Evolutionary conservation across 768 basidiomycete genomes (phyloP), one percentile per base, ranked within the genome.

Genomic region (Leccinum ochraceum): DNA sequence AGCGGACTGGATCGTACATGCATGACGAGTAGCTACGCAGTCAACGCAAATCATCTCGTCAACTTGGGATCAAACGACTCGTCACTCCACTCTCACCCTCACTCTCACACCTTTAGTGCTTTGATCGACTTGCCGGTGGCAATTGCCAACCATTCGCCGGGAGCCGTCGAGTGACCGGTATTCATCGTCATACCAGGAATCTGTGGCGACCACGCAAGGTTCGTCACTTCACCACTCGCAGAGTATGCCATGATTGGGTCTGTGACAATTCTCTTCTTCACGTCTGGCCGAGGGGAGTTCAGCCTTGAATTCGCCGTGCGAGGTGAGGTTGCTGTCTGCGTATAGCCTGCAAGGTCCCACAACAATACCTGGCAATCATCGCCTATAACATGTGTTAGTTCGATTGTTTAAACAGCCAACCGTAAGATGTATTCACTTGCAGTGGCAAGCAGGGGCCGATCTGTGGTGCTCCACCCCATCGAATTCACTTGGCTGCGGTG

Each of bases 301-400:
- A 91, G 75, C 6, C 92, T 83, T 37, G 89, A 86, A 57, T 86
- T 85, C 52, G 86, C 83, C 14, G 74, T 76, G n/a, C 89, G 82
- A 22, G 89, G 90, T 32, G 88, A 91, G 22, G 86, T 80, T 3
- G 84, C 82, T 39, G 77, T 79, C 65, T 81, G 85, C 9, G 86
- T 82, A 69, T 87, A 79, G 56, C 79, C 78, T 60, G 86, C 80
- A 49, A 97, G 82, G 71, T 98, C 95, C 92, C 95, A 98, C 14
- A 98, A 73, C 10, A 97, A 78, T n/a, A 97, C 80, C 76, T 96
- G 95, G 64, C 90, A 90, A 75, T 98, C 95, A 72, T 98, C 95
- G 58, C 87, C 95, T 97, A 70, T 16, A 54, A 50, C 26, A 37
- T 28, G 28, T 8, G 34, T 63, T 14, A 61, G 68, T 34, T 54